These are phyloP conservation scores for Rhamnella rubrinervis DNA, from an alignment of 331 rosid genomes.

Conservation along the genomic window DNA sequence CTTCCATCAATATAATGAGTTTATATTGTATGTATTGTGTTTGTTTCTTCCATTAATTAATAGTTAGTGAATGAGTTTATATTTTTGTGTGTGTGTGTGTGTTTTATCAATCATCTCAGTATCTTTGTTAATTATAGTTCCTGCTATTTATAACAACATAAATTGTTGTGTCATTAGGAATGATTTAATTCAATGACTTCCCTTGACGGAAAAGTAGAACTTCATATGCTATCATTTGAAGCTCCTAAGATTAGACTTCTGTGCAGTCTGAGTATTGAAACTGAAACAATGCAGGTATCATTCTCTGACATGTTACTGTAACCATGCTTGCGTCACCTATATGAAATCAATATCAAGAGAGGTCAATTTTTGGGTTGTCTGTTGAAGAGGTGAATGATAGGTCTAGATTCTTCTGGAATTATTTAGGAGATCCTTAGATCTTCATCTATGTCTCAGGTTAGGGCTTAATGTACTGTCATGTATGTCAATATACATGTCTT, in stretches of 20 bases:
- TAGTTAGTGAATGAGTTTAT: too few species aligned
- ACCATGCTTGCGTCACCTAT: background rate
- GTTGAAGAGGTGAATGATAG: background rate
- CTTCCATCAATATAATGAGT: too few species aligned
- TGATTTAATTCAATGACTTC: conserved; percentile 53
- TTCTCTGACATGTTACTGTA: background rate
- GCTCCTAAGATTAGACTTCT: conserved; percentile 72
- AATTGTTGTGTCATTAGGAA: conserved; percentile 39
- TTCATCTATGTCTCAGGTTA: too few species aligned
- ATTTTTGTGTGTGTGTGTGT: too few species aligned
- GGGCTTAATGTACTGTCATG: too few species aligned
- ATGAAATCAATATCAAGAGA: background rate
- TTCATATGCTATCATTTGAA: conserved; percentile 46
- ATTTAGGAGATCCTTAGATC: background rate
- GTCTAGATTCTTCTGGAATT: background rate
- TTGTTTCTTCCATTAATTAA: too few species aligned
- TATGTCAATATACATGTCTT: too few species aligned
- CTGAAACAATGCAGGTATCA: conserved; percentile 71
- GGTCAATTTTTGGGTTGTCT: background rate
- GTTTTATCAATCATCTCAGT: too few species aligned
- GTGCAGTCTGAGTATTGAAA: conserved; percentile 74
- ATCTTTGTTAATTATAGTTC: background rate
- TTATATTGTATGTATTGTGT: too few species aligned
- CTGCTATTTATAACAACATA: background rate
- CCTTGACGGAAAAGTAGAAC: conserved; percentile 44